Base-by-base conservation (phyloP, 345 rosid genomes). In the Salix dunnii region DNA sequence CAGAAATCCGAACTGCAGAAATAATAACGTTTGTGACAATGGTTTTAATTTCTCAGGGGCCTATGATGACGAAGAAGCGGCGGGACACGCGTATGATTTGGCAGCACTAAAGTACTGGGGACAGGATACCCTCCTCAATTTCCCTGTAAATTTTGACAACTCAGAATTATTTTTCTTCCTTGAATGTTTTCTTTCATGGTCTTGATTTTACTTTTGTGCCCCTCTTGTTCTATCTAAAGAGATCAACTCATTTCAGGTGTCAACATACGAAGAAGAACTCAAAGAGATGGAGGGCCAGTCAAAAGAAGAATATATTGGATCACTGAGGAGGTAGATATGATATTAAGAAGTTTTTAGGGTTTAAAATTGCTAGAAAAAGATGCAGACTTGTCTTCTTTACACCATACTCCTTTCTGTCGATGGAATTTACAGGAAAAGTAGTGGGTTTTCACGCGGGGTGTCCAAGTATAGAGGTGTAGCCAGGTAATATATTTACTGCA, bases 71-170 rank as follows among this genome's bases (percentile, higher is more conserved):
- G 98, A 96, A 86, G 93, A 82, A 82, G 91, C 96, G 13, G 99
- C 96, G 0, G 99, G 98, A 78, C 99, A 86, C 85, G 94, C 98
- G 16, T 91, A 93, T 81, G 99, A 96, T 87, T 85, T 96, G 83
- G 98, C 99, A 9, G 99, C 99, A 81, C 81, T 96, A 77, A 96
- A 91, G 79, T 96, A 91, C 38, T 96, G 99, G 98, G 98, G 98
- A 68, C 91, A 63, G 14, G 92, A 91, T 18, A 91, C 98, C 40
- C 88, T 89, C 75, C 96, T 96, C 71, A 96, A 96, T 82, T 92
- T 91, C 76, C 92, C 98, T 27, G 99, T 96, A 87, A 61, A 67
- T 70, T 46, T 2, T 28, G 12, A 38, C 27, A 2, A 16, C 20
- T 21, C 36, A 21, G 33, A 46, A 6, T 10, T 35, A 43, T 14